These are phyloP conservation scores for Graphilbum fragrans DNA, from an alignment of 2,329 filamentous ascomycete species.

Conservation along the genomic window DNA sequence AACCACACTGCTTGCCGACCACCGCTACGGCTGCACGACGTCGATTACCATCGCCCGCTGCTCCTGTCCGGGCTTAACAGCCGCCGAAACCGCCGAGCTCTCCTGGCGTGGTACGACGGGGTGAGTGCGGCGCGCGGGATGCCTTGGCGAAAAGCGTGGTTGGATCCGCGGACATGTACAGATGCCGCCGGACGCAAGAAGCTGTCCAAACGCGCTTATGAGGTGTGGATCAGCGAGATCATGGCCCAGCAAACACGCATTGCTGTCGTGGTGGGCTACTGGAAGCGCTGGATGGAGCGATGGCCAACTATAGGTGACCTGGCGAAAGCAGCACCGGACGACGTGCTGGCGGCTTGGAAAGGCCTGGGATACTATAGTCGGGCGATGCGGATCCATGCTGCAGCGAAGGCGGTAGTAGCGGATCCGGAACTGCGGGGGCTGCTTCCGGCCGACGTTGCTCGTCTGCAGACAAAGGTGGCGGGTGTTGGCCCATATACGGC, in stretches of 20 bases:
- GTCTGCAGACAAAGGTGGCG: constrained; percentile 38
- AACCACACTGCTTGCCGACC: constrained; percentile 9
- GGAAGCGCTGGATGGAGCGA: constrained; percentile 46
- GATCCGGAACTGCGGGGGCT: constrained; percentile 30
- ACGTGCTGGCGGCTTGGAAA: constrained; percentile 46
- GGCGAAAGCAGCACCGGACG: constrained; percentile 37
- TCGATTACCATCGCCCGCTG: constrained; percentile 36
- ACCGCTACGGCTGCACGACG: constrained; percentile 20
- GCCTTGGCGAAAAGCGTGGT: constrained; percentile 49
- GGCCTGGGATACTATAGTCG: constrained; percentile 54
- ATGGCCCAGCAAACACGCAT: constrained; percentile 58
- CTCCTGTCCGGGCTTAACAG: constrained; percentile 26
- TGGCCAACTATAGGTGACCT: constrained; percentile 49
- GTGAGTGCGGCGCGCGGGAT: constrained; percentile 35
- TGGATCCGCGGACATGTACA: constrained; percentile 23
- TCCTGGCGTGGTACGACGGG: constrained; percentile 40
- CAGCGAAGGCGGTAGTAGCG: constrained; percentile 35
- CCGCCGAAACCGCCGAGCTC: constrained; percentile 18
- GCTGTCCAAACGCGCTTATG: constrained; percentile 45
- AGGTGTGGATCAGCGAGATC: constrained; percentile 56
- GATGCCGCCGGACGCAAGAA: constrained; percentile 5
- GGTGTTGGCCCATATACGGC: constrained; percentile 53
- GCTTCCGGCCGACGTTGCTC: constrained; percentile 32
- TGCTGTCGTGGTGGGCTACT: constrained; percentile 49
- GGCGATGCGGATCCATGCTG: constrained; percentile 47